phyloP scores from a whole-genome alignment of 768 basidiomycete genomes.

The Lactarius quietus region DNA sequence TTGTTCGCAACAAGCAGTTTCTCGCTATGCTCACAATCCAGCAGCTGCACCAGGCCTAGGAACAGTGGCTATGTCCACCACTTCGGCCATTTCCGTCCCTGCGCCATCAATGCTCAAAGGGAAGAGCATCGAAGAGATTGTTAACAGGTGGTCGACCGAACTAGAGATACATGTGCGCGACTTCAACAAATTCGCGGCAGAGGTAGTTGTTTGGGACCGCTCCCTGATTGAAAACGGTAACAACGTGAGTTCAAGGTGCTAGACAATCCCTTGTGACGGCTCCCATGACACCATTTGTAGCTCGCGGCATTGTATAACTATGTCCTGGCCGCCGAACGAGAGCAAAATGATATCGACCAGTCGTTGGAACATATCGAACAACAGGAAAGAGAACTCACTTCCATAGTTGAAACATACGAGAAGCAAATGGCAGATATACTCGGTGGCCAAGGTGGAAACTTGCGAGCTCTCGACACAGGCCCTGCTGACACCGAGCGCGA shows the following conservation, averaged over 20 bases:
- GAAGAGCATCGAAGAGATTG: slow-evolving; percentile 94
- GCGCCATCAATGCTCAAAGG: slow-evolving; percentile 83
- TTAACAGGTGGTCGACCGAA: slow-evolving; percentile 84
- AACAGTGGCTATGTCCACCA: slow-evolving; percentile 28
- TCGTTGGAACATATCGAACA: slow-evolving; percentile 88
- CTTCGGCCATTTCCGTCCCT: slow-evolving; percentile 53
- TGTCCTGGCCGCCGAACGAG: slow-evolving; percentile 77
- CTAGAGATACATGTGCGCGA: slow-evolving; percentile 81
- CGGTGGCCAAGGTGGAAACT: slow-evolving; percentile 64
- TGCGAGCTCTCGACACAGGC: slow-evolving; percentile 74
- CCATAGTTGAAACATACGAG: slow-evolving; percentile 82
- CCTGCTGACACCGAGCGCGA: slow-evolving; percentile 93
- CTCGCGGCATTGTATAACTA: slow-evolving; percentile 70
- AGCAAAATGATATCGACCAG: slow-evolving; percentile 83
- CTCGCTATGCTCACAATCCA: background rate
- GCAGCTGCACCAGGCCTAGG: slow-evolving; percentile 3
- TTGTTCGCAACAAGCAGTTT: slow-evolving; percentile 1
- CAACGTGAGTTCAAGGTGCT: slow-evolving; percentile 52
- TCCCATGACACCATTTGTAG: slow-evolving; percentile 38
- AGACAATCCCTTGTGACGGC: background rate
- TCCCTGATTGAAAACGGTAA: slow-evolving; percentile 91
- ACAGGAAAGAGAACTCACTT: slow-evolving; percentile 81
- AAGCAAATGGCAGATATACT: slow-evolving; percentile 79
- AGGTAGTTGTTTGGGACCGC: slow-evolving; percentile 93
- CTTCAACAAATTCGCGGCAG: slow-evolving; percentile 82